These are phyloP conservation scores for Paramecium biaurelia DNA, from an alignment of 73 alveolate genomes.

Conservation along the genomic window DNA sequence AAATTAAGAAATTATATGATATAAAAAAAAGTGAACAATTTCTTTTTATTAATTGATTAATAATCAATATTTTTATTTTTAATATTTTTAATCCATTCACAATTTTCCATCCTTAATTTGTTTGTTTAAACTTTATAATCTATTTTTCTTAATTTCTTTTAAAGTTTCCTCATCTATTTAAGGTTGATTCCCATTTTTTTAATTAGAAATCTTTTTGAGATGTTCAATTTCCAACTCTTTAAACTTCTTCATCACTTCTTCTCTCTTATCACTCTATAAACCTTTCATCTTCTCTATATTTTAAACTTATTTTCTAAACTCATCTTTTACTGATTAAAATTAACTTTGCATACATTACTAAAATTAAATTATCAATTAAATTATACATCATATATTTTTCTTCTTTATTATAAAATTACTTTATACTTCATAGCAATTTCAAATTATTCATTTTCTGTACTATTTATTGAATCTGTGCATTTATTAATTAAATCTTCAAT, in stretches of 20 bases:
- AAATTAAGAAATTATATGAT: neutral
- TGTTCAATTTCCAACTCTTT: conserved; percentile 19
- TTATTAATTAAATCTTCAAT: neutral
- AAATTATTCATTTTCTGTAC: neutral
- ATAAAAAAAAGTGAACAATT: no score
- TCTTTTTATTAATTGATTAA: neutral
- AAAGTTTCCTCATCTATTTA: neutral
- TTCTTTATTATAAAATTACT: neutral
- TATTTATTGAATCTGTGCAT: neutral
- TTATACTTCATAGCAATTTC: conserved; percentile 38
- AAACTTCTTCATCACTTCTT: neutral
- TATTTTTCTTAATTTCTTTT: conserved; percentile 30
- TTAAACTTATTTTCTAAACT: neutral
- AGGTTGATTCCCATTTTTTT: neutral
- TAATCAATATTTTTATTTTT: neutral
- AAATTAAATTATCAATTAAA: neutral
- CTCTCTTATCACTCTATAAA: neutral
- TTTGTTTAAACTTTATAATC: neutral
- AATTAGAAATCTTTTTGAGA: neutral
- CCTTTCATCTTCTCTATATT: conserved; percentile 29
- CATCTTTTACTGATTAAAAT: neutral
- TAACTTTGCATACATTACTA: neutral
- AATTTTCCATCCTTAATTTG: conserved; percentile 37
- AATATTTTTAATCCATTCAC: neutral
- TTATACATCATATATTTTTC: conserved; percentile 21